Base-by-base conservation (phyloP, 1,284 basidiomycete genomes). In the Ustilago xerochloae region DNA sequence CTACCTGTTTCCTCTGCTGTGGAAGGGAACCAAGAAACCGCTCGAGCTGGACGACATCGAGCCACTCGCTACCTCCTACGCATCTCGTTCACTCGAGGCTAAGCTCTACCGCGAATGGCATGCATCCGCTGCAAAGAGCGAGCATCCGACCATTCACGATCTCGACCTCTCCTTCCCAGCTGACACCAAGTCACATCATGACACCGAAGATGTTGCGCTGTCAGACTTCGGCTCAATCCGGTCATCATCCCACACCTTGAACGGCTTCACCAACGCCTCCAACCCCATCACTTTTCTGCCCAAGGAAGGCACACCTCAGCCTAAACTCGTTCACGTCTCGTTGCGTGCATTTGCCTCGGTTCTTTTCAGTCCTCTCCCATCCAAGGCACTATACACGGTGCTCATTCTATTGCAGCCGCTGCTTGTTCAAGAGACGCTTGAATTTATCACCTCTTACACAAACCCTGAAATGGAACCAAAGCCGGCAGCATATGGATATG, bases 401-500 rank as follows among this genome's bases (percentile, higher is more conserved):
- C 49, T 65, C 35, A 53, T 36, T 10, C 57, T 78, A 1, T 53
- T 64, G 13, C 64, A 75, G 38, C 78, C 78, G 4, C 61, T 65
- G 26, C 50, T 80, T n/a, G 63, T 80, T 36, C 55, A 59, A 29
- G 48, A 68, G 28, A 75, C 77, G 4, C 60, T 80, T 16, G 35
- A 52, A 52, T 80, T 79, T 28, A 62, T 73, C 28, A 51, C 63
- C 15, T 65, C 55, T 1, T 72, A 63, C 29, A 48, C 43, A 1
- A 57, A 59, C 33, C 7, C 30, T 13, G 18, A 33, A 0, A 15
- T 28, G 15, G 16, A 50, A 20, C 61, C 58, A 2, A 53, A 75
- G 32, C 71, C 78, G 8, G 59, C 67, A 1, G 50, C 50, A 7
- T 48, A 65, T 41, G 78, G 78, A 7, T 80, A 63, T 48, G 70